Conservation (phyloP, 75 land plant genomes). For the Ceratopteris richardii region DNA sequence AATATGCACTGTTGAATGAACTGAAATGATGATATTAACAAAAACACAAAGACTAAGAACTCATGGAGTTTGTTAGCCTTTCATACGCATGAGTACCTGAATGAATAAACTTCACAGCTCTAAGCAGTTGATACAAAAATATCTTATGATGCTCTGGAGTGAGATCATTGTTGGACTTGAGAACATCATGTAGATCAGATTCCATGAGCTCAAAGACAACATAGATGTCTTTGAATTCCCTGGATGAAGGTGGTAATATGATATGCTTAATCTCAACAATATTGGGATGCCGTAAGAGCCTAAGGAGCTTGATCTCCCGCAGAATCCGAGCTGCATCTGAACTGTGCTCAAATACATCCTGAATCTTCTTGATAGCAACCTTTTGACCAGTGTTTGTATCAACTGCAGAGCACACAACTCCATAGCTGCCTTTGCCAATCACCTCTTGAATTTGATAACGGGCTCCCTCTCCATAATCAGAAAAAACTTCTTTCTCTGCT, state of each 20-base stretch:
- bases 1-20: neutral
- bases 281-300: constrained; percentile 69
- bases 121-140: constrained; percentile 84
- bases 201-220: constrained; percentile 85
- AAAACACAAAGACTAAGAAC: neutral
- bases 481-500: constrained; percentile 39
- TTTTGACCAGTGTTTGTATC: constrained; percentile 34
- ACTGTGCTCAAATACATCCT: constrained; percentile 83
- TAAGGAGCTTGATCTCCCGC: constrained; percentile 73
- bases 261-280: constrained; percentile 84
- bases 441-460: constrained; percentile 48
- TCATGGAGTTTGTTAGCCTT: no score
- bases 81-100: constrained; percentile 51
- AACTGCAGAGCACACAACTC: constrained; percentile 36
- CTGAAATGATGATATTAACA: neutral
- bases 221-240: constrained; percentile 77
- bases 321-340: constrained; percentile 84
- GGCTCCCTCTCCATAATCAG: constrained; percentile 51
- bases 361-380: constrained; percentile 72
- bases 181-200: constrained; percentile 84
- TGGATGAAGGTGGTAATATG: constrained; percentile 74
- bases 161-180: constrained; percentile 92
- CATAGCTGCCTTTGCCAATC: constrained; percentile 42
- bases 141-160: constrained; percentile 82
- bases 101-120: constrained; percentile 90